Conservation (phyloP, 73 alveolate genomes). For the Symbiodinium pilosum region DNA sequence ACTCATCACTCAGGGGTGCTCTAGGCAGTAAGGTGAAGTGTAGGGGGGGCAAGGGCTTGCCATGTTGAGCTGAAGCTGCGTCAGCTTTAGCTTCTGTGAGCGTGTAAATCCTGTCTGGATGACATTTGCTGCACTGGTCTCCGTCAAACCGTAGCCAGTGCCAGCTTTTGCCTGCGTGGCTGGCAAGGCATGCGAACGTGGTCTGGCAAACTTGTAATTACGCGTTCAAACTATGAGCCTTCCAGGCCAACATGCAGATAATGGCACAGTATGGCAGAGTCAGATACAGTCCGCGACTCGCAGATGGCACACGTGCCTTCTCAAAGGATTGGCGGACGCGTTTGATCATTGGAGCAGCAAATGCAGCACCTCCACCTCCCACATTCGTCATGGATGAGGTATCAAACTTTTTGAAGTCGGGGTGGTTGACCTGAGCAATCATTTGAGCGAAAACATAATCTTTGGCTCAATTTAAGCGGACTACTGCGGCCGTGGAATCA, state of each 20-base stretch:
- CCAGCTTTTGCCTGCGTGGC: constrained; percentile 37
- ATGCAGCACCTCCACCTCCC: constrained; percentile 94
- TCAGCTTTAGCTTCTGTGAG: too few relatives aligned
- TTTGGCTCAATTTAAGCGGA: too few relatives aligned
- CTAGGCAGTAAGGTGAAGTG: too few relatives aligned
- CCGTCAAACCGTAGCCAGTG: constrained; percentile 93
- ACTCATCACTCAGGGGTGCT: too few relatives aligned
- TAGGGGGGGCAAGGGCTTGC: too few relatives aligned
- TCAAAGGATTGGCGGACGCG: constrained; percentile 18
- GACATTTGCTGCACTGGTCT: background rate
- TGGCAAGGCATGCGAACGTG: too few relatives aligned
- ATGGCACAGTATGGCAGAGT: too few relatives aligned
- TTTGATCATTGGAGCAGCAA: constrained; percentile 93
- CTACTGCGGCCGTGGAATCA: too few relatives aligned
- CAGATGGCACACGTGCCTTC: background rate
- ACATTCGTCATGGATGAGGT: constrained; percentile 61
- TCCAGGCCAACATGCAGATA: background rate
- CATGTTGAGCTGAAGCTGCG: too few relatives aligned
- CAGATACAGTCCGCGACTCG: too few relatives aligned
- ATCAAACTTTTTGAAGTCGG: constrained; percentile 65
- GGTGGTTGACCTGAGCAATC: constrained; percentile 56
- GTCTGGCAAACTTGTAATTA: background rate
- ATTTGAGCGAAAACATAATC: too few relatives aligned
- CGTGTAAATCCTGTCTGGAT: too few relatives aligned
- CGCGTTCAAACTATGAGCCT: background rate